Base-by-base conservation (phyloP, 495 filamentous ascomycete genomes). In the Aspergillus avenaceus region DNA sequence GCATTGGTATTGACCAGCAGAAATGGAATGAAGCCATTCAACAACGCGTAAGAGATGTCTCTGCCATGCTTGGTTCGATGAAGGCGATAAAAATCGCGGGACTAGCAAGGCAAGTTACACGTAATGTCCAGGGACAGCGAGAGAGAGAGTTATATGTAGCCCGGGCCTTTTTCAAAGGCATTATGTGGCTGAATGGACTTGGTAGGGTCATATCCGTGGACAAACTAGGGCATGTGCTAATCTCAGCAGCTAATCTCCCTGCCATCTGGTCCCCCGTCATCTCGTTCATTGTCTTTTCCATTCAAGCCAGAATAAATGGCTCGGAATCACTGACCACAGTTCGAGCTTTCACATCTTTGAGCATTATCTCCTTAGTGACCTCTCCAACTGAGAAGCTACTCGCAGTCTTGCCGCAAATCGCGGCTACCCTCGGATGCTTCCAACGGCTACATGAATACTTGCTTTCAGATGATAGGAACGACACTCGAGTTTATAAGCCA, bases 71-170 rank as follows among this genome's bases (percentile, higher is more conserved):
- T 8, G 60, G 71, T 6, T 71, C 75, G 0, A 79, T 83, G 59
- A 83, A 84, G 53, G 71, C 70, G 27, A 60, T 84, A 40, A 85
- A 84, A 51, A 81, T 83, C 74, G 68, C 75, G 7, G 83, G 81
- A 2, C 54, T 84, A 5, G 71, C 73, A n/a, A 53, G 66, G 0
- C 43, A 37, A 2, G 50, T 82, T 2, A 59, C 61, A 2, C 19
- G 58, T 14, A 70, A 64, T 77, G 50, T 64, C 23, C 61, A 59
- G 11, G 36, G 8, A 3, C 25, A 41, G n/a, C 22, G 47, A 13
- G 3, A 31, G 7, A 16, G 16, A 2, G 47, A 49, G 25, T n/a
- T 49, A 2, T 5, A 29, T 14, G 1, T 49, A 25, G 13, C 36
- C 3, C 26, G 12, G 7, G 25, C 27, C 9, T 49, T 49, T 12